Evolutionary conservation across 2,329 filamentous ascomycete genomes (phyloP).

Genomic region (Gremmenia infestans): DNA sequence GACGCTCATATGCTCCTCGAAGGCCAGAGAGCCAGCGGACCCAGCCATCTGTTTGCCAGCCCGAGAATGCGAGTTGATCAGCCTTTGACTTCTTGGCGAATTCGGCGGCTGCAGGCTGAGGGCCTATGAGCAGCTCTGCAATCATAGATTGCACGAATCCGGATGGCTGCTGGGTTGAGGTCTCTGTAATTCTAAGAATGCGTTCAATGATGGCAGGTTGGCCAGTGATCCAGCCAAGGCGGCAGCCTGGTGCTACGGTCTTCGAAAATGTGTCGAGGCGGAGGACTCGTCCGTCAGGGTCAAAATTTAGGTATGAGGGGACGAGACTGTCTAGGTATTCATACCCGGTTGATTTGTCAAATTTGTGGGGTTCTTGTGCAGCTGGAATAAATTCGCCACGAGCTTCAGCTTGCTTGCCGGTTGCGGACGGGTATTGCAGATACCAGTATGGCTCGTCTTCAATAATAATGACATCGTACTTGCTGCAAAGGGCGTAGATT

Average conservation of each 20-base stretch:
- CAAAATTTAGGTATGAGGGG: slow-evolving; percentile 76
- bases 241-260: slow-evolving; percentile 82
- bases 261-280: slow-evolving; percentile 93
- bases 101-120: slow-evolving; percentile 49
- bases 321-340: slow-evolving; percentile 77
- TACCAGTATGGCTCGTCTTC: slow-evolving; percentile 98
- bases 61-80: slow-evolving; percentile 37
- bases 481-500: slow-evolving; percentile 73
- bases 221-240: slow-evolving; percentile 85
- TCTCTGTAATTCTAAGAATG: slow-evolving; percentile 68
- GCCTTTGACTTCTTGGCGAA: slow-evolving; percentile 35
- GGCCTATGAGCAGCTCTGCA: slow-evolving; percentile 70
- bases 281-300: slow-evolving; percentile 81
- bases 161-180: slow-evolving; percentile 75
- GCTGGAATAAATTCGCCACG: slow-evolving; percentile 32
- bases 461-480: slow-evolving; percentile 84
- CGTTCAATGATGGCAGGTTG: slow-evolving; percentile 75
- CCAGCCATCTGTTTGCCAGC: slow-evolving; percentile 83
- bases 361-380: slow-evolving; percentile 22
- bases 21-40: slow-evolving; percentile 86
- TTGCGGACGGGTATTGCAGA: slow-evolving; percentile 77
- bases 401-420: slow-evolving; percentile 31
- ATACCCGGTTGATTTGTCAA: slow-evolving; percentile 55
- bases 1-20: slow-evolving; percentile 74
- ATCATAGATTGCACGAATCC: slow-evolving; percentile 86